phyloP scores from a whole-genome alignment of 2,329 filamentous ascomycete genomes.

The Orbilia javanica region DNA sequence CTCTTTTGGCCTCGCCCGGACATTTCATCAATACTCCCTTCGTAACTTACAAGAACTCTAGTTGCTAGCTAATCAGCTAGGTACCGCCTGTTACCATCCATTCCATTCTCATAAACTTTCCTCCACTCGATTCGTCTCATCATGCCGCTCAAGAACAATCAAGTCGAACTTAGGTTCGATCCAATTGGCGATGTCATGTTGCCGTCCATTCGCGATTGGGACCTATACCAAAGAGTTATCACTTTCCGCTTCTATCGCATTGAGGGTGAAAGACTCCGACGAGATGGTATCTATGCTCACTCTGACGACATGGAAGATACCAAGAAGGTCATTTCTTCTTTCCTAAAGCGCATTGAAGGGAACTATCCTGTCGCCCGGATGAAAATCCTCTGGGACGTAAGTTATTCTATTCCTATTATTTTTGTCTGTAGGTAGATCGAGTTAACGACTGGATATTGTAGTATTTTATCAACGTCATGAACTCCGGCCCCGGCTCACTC shows the following conservation, averaged over 20 bases:
- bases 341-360: background rate
- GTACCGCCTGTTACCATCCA: background rate
- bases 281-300: background rate
- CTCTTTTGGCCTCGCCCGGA: too few relatives aligned
- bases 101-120: background rate
- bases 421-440: too few relatives aligned
- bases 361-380: background rate
- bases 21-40: background rate
- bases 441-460: background rate
- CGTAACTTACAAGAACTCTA: background rate
- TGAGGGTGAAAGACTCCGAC: background rate
- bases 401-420: background rate
- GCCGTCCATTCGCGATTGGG: constrained; percentile 1
- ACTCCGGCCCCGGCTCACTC: background rate
- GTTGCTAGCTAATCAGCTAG: too few relatives aligned
- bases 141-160: background rate
- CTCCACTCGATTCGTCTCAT: background rate
- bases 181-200: background rate
- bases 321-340: background rate
- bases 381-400: constrained; percentile 20
- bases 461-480: constrained; percentile 31
- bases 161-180: constrained; percentile 19
- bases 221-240: constrained; percentile 13
- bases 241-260: constrained; percentile 16
- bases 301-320: constrained; percentile 8